These are phyloP conservation scores for Monosporascus ibericus DNA, from an alignment of 2,329 filamentous ascomycete species.

Conservation along the genomic window DNA sequence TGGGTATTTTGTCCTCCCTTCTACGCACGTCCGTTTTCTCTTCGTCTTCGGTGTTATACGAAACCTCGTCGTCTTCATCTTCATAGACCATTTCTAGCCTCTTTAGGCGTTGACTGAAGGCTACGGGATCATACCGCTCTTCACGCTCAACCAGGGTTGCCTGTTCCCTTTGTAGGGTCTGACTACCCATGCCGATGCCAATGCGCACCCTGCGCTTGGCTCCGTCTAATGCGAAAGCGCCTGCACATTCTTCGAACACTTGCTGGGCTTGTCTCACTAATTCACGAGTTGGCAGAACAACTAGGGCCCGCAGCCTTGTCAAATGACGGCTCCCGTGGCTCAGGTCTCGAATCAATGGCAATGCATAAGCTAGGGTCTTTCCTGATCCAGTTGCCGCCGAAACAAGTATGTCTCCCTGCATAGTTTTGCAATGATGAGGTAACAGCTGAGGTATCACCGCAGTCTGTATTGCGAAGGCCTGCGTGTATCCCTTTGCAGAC, in stretches of 20 bases:
- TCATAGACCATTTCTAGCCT: constrained; percentile 33
- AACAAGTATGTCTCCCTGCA: constrained; percentile 75
- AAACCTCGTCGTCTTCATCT: constrained; percentile 33
- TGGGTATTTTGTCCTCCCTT: constrained; percentile 21
- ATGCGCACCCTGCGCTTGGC: constrained; percentile 64
- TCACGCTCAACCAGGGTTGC: constrained; percentile 34
- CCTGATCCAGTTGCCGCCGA: constrained; percentile 93
- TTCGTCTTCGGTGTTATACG: constrained; percentile 27
- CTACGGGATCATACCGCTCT: constrained; percentile 57
- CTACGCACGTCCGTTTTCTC: constrained; percentile 20
- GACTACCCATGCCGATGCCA: constrained; percentile 76
- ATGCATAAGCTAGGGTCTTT: constrained; percentile 85
- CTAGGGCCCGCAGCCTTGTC: constrained; percentile 67
- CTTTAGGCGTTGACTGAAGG: constrained; percentile 34
- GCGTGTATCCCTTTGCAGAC: constrained; percentile 59
- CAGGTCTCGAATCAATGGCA: constrained; percentile 77
- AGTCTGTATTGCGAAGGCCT: constrained; percentile 75
- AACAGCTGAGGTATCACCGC: constrained; percentile 75
- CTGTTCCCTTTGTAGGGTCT: constrained; percentile 63
- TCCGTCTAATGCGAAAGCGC: constrained; percentile 47
- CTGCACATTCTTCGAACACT: constrained; percentile 67
- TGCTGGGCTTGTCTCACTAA: constrained; percentile 81
- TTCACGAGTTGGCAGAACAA: constrained; percentile 88
- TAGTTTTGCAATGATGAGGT: constrained; percentile 49
- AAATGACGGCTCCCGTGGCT: constrained; percentile 48